phyloP scores from a whole-genome alignment of 2,329 filamentous ascomycete genomes.

The Fusarium tricinctum region DNA sequence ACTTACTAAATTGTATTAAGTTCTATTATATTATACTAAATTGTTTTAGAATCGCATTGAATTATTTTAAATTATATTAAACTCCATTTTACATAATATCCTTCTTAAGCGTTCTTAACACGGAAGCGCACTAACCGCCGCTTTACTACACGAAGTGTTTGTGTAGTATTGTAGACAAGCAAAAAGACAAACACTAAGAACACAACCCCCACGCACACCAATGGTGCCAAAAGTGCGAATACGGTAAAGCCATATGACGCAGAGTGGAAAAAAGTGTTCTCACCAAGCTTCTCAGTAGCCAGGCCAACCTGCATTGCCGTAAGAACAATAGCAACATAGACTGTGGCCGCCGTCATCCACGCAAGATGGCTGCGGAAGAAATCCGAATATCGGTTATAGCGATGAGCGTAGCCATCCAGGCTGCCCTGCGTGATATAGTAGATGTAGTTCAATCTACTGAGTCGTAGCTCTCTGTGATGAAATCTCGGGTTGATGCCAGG shows the following conservation, averaged over 20 bases:
- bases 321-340: not conserved
- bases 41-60: no score
- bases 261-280: not conserved
- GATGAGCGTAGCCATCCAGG: not conserved
- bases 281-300: not conserved
- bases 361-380: not conserved
- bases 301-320: constrained; percentile 3
- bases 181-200: not conserved
- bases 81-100: no score
- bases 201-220: not conserved
- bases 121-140: not conserved
- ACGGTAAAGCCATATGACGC: not conserved
- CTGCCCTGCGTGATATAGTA: not conserved
- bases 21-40: no score
- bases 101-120: not conserved
- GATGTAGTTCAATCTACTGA: not conserved
- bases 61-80: no score
- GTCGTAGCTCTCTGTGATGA: not conserved
- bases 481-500: not conserved
- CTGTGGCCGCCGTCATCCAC: not conserved
- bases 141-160: not conserved
- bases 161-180: not conserved
- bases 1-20: no score
- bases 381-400: not conserved
- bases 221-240: not conserved